Conservation (phyloP, 2,329 filamentous ascomycete species). For the Cladosporium cucumerinum region DNA sequence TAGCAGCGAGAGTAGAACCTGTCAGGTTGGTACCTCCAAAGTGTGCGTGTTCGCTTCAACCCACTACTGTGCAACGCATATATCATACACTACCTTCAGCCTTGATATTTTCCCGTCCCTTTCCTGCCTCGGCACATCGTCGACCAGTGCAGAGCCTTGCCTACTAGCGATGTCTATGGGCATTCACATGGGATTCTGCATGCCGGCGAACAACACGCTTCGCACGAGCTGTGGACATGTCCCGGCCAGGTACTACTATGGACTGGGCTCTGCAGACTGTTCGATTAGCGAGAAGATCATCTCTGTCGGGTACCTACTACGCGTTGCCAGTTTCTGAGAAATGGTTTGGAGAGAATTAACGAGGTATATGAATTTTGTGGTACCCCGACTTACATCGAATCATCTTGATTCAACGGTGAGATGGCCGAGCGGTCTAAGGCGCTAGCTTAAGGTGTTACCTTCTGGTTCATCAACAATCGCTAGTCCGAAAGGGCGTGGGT, state of each 20-base stretch:
- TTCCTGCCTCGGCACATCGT: background rate
- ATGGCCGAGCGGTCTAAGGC: conserved; percentile 18
- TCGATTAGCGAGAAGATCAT: too few relatives aligned
- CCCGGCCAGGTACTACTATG: background rate
- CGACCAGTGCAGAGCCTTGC: background rate
- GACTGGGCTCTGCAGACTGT: background rate
- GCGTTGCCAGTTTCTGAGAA: too few relatives aligned
- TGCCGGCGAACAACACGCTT: background rate
- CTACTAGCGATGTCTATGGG: background rate
- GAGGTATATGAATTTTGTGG: too few relatives aligned
- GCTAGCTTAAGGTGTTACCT: conserved; percentile 14
- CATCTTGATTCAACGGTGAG: conserved; percentile 8
- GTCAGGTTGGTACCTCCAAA: background rate
- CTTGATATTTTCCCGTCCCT: background rate
- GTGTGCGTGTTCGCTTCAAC: background rate
- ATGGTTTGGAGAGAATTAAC: too few relatives aligned
- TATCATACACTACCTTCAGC: background rate
- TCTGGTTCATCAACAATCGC: background rate
- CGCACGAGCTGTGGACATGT: background rate
- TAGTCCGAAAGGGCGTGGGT: conserved; percentile 18
- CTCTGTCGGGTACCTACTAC: too few relatives aligned
- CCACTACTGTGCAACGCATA: background rate
- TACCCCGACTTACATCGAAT: too few relatives aligned
- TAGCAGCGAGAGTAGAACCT: background rate
- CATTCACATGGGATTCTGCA: background rate